Conservation (phyloP, 345 rosid species). For the Kandelia obovata region DNA sequence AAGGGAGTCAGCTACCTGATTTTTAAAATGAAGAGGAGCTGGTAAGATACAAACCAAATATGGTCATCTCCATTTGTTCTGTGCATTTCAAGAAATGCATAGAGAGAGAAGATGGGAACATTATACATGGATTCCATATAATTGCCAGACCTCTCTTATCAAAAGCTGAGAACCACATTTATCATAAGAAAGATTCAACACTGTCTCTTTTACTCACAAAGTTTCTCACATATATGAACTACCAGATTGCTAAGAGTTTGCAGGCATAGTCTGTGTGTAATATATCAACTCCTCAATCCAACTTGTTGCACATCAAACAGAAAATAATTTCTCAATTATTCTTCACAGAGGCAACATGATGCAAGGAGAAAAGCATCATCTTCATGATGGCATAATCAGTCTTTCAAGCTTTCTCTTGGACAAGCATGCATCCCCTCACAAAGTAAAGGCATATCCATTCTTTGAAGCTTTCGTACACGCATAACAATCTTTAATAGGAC, state of each 20-base stretch:
- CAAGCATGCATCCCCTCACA: not conserved
- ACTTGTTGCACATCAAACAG: not conserved
- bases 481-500: not conserved
- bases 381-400: too few relatives aligned
- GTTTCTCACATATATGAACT: too few relatives aligned
- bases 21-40: not conserved
- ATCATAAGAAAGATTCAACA: not conserved
- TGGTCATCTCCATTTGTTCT: not conserved
- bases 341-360: not conserved
- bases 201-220: too few relatives aligned
- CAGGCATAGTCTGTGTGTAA: not conserved
- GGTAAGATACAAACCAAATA: not conserved
- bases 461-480: not conserved
- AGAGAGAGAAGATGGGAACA: too few relatives aligned
- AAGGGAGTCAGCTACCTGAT: constrained; percentile 93
- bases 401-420: too few relatives aligned
- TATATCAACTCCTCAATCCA: not conserved
- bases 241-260: too few relatives aligned
- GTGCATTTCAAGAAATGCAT: not conserved
- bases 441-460: constrained; percentile 1
- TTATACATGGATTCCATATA: not conserved
- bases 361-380: not conserved
- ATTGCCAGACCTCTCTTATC: not conserved
- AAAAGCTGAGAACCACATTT: not conserved
- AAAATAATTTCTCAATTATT: not conserved